Percentiles rank a stretch among this genome's conserved stretches.
Conservation (phyloP, 1,139 yeast species). For the Casaregolazyma lundiana region DNA sequence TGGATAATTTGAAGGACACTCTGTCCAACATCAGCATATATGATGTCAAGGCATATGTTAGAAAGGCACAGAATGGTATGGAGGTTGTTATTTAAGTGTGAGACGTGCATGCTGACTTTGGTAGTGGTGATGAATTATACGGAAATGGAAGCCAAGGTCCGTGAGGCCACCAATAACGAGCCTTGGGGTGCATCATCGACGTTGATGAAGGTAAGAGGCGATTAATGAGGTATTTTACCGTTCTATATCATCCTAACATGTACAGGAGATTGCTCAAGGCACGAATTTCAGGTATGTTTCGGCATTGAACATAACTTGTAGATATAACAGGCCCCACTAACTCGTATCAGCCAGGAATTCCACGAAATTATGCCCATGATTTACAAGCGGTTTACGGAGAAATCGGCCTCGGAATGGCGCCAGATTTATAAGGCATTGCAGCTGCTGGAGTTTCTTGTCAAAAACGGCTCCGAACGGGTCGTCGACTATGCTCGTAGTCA, state of each 20-base stretch:
- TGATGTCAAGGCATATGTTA: slow-evolving; percentile 95
- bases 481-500: slow-evolving; percentile 93
- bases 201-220: slow-evolving; percentile 53
- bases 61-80: slow-evolving; percentile 87
- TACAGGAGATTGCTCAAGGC: slow-evolving; percentile 80
- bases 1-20: slow-evolving; percentile 68
- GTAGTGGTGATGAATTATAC: slow-evolving; percentile 78
- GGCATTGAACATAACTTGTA: not conserved
- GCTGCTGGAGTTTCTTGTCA: slow-evolving; percentile 81
- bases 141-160: slow-evolving; percentile 89
- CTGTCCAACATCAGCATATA: slow-evolving; percentile 80
- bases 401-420: slow-evolving; percentile 96
- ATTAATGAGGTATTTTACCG: not conserved
- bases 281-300: slow-evolving; percentile 64
- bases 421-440: slow-evolving; percentile 94
- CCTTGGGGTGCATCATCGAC: slow-evolving; percentile 99
- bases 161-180: slow-evolving; percentile 97
- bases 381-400: slow-evolving; percentile 75
- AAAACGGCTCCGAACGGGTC: slow-evolving; percentile 90
- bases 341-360: slow-evolving; percentile 27
- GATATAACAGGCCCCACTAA: not conserved
- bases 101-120: not conserved
- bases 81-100: not conserved
- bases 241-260: not conserved
- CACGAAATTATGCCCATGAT: slow-evolving; percentile 46